These are phyloP conservation scores for Trametes meyenii DNA, from an alignment of 768 basidiomycete genomes.

Conservation along the genomic window DNA sequence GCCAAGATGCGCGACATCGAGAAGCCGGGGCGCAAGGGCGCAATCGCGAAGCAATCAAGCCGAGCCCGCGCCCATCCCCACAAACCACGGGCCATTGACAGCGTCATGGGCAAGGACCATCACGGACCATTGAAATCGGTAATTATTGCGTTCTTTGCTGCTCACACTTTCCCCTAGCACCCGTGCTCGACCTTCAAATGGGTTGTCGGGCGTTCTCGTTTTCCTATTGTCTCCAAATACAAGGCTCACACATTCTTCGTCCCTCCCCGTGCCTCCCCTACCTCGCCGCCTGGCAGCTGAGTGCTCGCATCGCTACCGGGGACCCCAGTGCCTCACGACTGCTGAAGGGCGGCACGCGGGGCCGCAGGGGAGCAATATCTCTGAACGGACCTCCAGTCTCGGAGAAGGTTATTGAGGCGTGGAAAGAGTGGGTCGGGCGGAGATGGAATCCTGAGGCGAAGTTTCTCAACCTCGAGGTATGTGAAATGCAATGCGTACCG, in stretches of 20 bases:
- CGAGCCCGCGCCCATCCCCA: conserved; percentile 62
- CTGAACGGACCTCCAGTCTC: conserved; percentile 15
- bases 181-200: conserved; percentile 19
- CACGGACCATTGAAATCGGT: conserved; percentile 53
- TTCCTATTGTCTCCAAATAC: conserved; percentile 38
- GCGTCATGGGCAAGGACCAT: conserved; percentile 47
- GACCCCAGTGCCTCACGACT: conserved; percentile 35
- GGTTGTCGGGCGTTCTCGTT: conserved; percentile 29
- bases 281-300: conserved; percentile 40
- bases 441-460: conserved; percentile 71
- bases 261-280: conserved; percentile 18
- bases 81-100: conserved; percentile 61
- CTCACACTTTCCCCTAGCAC: conserved; percentile 27
- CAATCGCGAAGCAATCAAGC: conserved; percentile 44
- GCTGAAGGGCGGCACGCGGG: conserved; percentile 42
- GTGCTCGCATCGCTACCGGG: conserved; percentile 44
- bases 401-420: conserved; percentile 59
- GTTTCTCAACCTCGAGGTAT: conserved; percentile 83
- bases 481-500: conserved; percentile 31
- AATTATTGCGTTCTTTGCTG: conserved; percentile 54
- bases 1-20: conserved; percentile 73
- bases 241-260: conserved; percentile 44
- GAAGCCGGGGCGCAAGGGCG: conserved; percentile 72
- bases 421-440: conserved; percentile 73
- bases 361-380: conserved; percentile 64